Base-by-base conservation (phyloP, 73 alveolate species). In the Tetrahymena thermophila region DNA sequence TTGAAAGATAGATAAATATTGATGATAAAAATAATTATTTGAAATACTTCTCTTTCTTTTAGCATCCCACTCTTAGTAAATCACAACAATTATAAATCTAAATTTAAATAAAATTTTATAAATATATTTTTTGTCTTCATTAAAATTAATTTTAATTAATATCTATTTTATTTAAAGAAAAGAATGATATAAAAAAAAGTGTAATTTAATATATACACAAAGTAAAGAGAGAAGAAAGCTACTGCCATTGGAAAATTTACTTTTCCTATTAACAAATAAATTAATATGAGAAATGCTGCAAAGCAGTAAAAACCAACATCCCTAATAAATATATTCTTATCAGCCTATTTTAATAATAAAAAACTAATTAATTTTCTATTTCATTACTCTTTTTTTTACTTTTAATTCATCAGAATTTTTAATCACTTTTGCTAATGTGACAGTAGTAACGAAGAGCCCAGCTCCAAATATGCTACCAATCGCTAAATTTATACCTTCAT, bases 381-480 rank as follows among this genome's bases (percentile, higher is more conserved):
- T 94, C 96, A 96, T 96, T 95, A 95, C 55, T 93, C 94, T 35
- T 43, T 42, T 35, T 40, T 96, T 96, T 50, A 97, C 99, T 35
- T 94, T 96, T 85, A 98, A 94, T 83, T 96, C 97, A 94, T 97
- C 96, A 55, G 98, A 96, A 85, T 95, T 93, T 84, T 96, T 94
- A 34, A 98, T 96, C 28, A 98, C 97, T 84, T 97, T 95, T 31
- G 98, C 97, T n/a, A 97, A 85, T 55, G 97, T 97, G 11, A 97
- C 84, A 8, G 97, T 94, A 16, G 97, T 56, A 37, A 97, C 96
- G 28, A 97, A 96, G 94, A 97, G 85, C 25, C 98, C 97, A 50
- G 97, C 93, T 10, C 98, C 98, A 43, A 97, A 94, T 4, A 94
- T 96, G 93, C 97, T 97, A 7, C 95, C 96, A 21, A 94, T 94